These are phyloP conservation scores for Dendrobium catenatum DNA, from an alignment of 106 monocot species.

Conservation along the genomic window DNA sequence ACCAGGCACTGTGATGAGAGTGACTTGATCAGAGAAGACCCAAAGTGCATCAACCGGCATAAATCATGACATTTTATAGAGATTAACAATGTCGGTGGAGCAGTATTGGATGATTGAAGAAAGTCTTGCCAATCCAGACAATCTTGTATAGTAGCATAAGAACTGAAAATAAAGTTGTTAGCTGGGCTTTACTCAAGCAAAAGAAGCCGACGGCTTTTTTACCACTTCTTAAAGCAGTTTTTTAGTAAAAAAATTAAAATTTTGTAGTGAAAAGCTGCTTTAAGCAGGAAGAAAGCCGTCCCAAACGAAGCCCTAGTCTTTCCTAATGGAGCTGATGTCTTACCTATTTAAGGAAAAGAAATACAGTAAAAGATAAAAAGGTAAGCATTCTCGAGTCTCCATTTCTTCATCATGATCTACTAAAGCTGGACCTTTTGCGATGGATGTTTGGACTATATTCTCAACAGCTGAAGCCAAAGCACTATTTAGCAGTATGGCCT, in stretches of 20 bases:
- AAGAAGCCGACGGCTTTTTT: neutral
- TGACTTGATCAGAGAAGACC: conserved; percentile 53
- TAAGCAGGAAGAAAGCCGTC: no score
- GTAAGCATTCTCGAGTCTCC: conserved; percentile 31
- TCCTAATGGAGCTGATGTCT: neutral
- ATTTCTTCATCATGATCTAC: conserved; percentile 56
- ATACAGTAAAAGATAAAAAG: conserved; percentile 54
- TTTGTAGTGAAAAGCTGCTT: no score
- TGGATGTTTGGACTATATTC: conserved; percentile 41
- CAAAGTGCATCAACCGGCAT: conserved; percentile 75
- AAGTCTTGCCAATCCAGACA: conserved; percentile 68
- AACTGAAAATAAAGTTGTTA: conserved; percentile 37
- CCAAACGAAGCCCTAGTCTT: neutral
- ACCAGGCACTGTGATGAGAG: conserved; percentile 73
- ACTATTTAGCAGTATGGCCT: conserved; percentile 52
- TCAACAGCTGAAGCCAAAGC: conserved; percentile 46
- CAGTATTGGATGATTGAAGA: conserved; percentile 33
- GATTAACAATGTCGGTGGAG: conserved; percentile 21
- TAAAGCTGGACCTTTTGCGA: conserved; percentile 66
- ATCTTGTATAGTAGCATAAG: conserved; percentile 30
- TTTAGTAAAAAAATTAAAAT: no score
- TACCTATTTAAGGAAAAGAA: conserved; percentile 74
- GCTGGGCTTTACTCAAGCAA: neutral
- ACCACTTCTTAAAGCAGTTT: no score
- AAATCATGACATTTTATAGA: conserved; percentile 66